Base-by-base conservation (phyloP, 2,329 filamentous ascomycete species). In the Fusarium dlaminii region DNA sequence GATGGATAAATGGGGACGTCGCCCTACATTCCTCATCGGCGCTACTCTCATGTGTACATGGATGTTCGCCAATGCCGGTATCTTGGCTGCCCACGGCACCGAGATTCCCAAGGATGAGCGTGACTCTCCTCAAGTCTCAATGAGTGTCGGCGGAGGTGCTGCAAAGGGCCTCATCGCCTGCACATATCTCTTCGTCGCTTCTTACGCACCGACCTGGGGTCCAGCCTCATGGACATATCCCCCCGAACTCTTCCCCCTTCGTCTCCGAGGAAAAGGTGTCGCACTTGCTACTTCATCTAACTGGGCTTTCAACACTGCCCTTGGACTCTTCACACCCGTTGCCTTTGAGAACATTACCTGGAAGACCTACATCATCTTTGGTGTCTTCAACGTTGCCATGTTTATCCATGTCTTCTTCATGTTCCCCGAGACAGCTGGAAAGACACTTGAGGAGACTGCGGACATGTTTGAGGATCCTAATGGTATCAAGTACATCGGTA, bases 1-100 rank as follows among this genome's bases (percentile, higher is more conserved):
- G 84, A 88, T 95, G 76, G 93, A 96, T 75, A 86, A 87, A 63
- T 94, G 92, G 90, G 94, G 94, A 52, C 93, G 93, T 72, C 91
- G 91, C 51, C 88, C 90, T 63, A 85, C 93, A 13, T 87, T 94
- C 66, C 89, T 93, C 55, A 82, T 87, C n/a, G 92, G 92, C 65
- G 89, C 86, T 40, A 83, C 91, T 27, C 89, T 91, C 30, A 93
- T 93, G 92, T 89, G 85, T 8, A 76, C 88, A 3, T 93, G 86
- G 72, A 89, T 90, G 78, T 89, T 87, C 42, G 81, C 87, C 56
- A 88, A 89, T 29, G 88, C 86, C 6, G 88, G 67, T 6, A 82
- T 89, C 17, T 85, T 90, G 72, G 87, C 85, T 11, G 81, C 78
- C 6, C 83, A 87, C 62, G 87, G 87, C 27, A 73, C 77, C 9